Evolutionary conservation across 2,329 filamentous ascomycete species (phyloP).

Genomic region (Penicillium sp.): DNA sequence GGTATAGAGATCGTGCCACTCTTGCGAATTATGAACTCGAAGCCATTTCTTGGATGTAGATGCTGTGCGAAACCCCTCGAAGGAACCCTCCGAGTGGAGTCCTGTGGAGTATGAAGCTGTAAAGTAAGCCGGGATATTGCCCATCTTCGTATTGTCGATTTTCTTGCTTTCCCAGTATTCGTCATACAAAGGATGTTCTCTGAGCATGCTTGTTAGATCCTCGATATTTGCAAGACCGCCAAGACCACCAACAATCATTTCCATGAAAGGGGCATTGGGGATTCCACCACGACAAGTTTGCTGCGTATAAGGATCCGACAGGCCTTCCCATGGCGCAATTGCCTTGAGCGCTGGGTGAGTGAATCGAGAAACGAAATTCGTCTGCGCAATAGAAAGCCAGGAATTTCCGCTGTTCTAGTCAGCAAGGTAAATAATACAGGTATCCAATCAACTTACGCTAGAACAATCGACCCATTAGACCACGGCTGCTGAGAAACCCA

Average conservation of each 20-base stretch:
- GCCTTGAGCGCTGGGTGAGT: conserved; percentile 23
- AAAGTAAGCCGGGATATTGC: conserved; percentile 27
- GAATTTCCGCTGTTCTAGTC: conserved; percentile 18
- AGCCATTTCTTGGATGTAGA: conserved; percentile 25
- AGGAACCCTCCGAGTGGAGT: conserved; percentile 27
- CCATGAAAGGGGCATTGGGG: conserved; percentile 17
- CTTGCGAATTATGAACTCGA: conserved; percentile 29
- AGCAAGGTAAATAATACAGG: no score
- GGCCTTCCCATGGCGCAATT: conserved; percentile 28
- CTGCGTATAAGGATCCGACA: conserved; percentile 23
- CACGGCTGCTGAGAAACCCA: conserved; percentile 27
- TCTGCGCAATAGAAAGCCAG: conserved; percentile 17
- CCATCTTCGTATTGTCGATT: conserved; percentile 22
- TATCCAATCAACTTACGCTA: conserved; percentile 8
- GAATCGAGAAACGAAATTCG: conserved; percentile 17
- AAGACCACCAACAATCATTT: conserved; percentile 11
- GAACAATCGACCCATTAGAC: conserved; percentile 26
- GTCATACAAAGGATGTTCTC: conserved; percentile 21
- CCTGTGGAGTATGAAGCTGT: conserved; percentile 28
- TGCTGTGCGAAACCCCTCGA: conserved; percentile 22
- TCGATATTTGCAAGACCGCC: conserved; percentile 1
- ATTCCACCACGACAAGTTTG: conserved; percentile 23
- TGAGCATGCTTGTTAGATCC: conserved; percentile 20
- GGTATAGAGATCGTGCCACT: conserved; percentile 36
- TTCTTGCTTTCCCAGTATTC: conserved; percentile 30